Base-by-base conservation (phyloP, 2,329 filamentous ascomycete genomes). In the Cladophialophora bantiana region DNA sequence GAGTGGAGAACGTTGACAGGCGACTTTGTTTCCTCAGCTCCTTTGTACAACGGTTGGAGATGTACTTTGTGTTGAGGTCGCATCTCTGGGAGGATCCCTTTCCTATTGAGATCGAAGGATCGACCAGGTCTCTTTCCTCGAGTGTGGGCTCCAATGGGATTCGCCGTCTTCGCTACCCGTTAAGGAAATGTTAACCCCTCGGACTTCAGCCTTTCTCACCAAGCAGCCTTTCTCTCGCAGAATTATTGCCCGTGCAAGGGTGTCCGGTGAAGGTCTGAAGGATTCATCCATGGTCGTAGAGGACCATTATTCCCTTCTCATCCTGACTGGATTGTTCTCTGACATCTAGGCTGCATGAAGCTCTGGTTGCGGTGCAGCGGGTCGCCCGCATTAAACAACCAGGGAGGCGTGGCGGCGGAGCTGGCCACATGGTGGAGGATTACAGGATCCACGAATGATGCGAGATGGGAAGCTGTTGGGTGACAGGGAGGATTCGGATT, bases 141-240 rank as follows among this genome's bases (percentile, higher is more conserved):
- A n/a, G 15, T 32, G 56, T 59, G 56, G 40, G 26, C 7, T 59
- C 38, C 35, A 59, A 59, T 59, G 35, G n/a, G 31, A 12, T 12
- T 45, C 13, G 26, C 20, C 18, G 13, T 32, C n/a, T 48, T 10
- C 56, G 38, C 56, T 32, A 1, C 38, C 36, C 18, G 20, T 59
- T 59, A 7, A 15, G 38, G 38, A 48, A 59, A 40, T 18, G n/a
- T 6, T 45, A 15, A 5, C 56, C 26, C 38, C 12, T 20, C 15
- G 6, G 20, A 32, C 20, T 45, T 32, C 56, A 42, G 31, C 56
- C 15, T 32, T n/a, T n/a, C 38, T 32, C 20, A 45, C 13, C 15
- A 45, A 34, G 20, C 9, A 20, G 7, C 20, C 55, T 40, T 56
- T 57, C 13, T 7, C 15, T 50, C 3, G 42, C 10, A 7, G 18